Evolutionary conservation across 441 rosid species (phyloP), one percentile per base, ranked within the genome.

Genomic region (Gossypium aridum): DNA sequence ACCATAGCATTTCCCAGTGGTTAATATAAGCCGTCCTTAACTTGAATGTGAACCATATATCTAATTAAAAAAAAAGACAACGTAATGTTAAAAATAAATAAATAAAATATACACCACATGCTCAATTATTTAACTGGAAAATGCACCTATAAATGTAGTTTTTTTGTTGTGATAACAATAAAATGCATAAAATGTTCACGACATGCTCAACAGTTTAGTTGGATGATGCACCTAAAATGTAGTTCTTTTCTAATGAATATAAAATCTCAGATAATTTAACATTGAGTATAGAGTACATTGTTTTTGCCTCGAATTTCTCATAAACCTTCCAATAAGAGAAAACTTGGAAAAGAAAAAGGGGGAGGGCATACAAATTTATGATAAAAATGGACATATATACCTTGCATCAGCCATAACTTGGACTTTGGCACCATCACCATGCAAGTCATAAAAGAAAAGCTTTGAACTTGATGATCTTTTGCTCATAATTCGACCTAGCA

Each of bases 351-450:
- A 56, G 7, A 31, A 10, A 59, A 7, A 71, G 12, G 14, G 63
- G 16, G 13, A 20, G 63, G 16, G 20, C 25, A 28, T 9, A 10
- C 51, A 60, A 31, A 26, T 22, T 28, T 1, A 45, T 71, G 53
- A 26, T 31, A 37, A 37, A 49, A 13, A 60, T n/a, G 25, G 64
- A 37, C 45, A 39, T 59, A 54, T 57, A 62, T 78, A 92, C 97
- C 96, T 90, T 4, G 87, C 91, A 81, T 90, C 97, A 79, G 94
- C 86, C 95, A 90, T 90, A 28, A 93, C 92, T 84, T 93, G 98
- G 69, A 93, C 89, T 81, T 93, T 93, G 14, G 77, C 79, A 74
- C 89, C 91, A 66, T 60, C 81, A 64, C 83, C 84, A 20, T 89
- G 89, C 78, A 93, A 70, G 83, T 93, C 97, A 77, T 92, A 93